Conservation (phyloP, 2,329 filamentous ascomycete genomes). For the Penicillium sp. region DNA sequence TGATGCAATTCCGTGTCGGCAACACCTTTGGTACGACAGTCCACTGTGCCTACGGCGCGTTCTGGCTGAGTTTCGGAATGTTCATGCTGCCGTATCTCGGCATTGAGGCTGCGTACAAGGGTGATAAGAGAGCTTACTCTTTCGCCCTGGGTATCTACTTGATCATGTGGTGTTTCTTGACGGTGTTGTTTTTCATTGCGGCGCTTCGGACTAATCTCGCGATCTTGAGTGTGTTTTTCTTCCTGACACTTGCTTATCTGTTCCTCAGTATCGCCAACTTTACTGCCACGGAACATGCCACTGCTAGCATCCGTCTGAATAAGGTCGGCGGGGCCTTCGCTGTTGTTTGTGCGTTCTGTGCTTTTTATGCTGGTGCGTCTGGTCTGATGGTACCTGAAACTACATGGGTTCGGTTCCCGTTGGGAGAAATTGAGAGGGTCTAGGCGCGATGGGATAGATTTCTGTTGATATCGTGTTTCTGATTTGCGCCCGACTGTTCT, state of each 20-base stretch:
- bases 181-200: constrained; percentile 57
- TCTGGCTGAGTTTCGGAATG: constrained; percentile 64
- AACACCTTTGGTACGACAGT: constrained; percentile 66
- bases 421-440: constrained; percentile 35
- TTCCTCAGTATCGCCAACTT: constrained; percentile 59
- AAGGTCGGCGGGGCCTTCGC: constrained; percentile 45
- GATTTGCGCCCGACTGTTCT: no score
- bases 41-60: constrained; percentile 63
- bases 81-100: constrained; percentile 56
- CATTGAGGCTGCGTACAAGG: constrained; percentile 51
- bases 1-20: constrained; percentile 54
- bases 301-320: constrained; percentile 50
- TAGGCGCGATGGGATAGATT: not conserved
- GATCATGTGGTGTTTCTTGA: constrained; percentile 64
- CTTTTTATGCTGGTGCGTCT: constrained; percentile 47
- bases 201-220: constrained; percentile 61
- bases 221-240: constrained; percentile 60
- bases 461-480: no score
- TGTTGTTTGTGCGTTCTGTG: constrained; percentile 39
- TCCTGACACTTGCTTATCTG: constrained; percentile 61
- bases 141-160: constrained; percentile 60
- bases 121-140: constrained; percentile 45
- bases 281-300: constrained; percentile 40
- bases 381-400: constrained; percentile 47
- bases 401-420: no score